A percentile compares a stretch with the other conserved stretches of the same genome.
These are phyloP conservation scores for Rhododendron williamsianum DNA, from an alignment of 148 eudicot species.

Conservation along the genomic window DNA sequence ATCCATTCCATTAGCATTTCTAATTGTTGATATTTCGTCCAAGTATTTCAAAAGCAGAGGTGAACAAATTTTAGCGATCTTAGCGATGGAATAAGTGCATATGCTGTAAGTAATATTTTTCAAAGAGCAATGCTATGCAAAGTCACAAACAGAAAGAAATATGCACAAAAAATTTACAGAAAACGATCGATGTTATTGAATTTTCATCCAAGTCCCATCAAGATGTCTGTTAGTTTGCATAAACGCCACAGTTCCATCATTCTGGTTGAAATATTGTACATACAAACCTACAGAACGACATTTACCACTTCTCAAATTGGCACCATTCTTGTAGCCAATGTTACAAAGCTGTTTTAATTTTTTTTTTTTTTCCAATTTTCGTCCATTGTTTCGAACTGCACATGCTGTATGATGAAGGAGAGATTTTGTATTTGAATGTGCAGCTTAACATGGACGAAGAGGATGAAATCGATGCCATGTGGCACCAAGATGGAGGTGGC, in stretches of 20 bases:
- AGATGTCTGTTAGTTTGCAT: neutral
- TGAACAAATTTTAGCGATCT: neutral
- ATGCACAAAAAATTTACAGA: neutral
- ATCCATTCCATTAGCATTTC: neutral
- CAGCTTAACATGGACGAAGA: constrained; percentile 4
- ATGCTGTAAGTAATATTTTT: neutral
- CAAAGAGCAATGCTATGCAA: neutral
- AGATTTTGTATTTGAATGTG: constrained; percentile 11
- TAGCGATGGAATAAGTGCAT: neutral
- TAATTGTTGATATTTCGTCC: neutral
- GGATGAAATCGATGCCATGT: constrained; percentile 8
- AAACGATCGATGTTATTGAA: neutral
- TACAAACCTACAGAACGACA: neutral
- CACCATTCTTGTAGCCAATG: neutral
- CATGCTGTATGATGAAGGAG: neutral
- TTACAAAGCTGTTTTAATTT: neutral
- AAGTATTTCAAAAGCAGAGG: neutral
- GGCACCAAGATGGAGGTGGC: constrained; percentile 8
- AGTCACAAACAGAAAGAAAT: neutral
- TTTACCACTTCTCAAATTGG: neutral
- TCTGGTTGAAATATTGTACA: neutral
- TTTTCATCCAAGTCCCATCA: neutral
- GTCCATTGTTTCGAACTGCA: neutral
- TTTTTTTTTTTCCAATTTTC: neutral
- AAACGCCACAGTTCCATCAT: neutral